Evolutionary conservation across 257 asterid genomes (phyloP).

Genomic region (Marsdenia floribunda): DNA sequence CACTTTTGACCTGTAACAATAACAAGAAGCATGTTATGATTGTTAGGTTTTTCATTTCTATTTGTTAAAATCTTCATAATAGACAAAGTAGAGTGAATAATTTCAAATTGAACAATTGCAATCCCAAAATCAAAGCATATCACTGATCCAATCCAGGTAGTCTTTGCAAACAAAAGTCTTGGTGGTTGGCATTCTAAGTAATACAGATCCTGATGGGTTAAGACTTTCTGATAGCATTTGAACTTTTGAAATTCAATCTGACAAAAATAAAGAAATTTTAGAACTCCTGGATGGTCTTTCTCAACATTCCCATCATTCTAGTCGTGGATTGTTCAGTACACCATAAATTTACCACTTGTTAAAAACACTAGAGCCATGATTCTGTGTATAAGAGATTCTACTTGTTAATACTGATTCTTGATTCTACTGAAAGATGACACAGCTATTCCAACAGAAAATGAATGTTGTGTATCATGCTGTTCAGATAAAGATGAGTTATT

Average conservation of each 20-base stretch:
- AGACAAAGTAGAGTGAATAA: neutral
- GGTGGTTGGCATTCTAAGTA: neutral
- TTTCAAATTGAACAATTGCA: neutral
- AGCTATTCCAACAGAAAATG: neutral
- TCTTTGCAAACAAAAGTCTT: neutral
- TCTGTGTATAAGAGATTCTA: neutral
- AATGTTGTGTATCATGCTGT: neutral
- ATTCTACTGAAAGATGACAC: neutral
- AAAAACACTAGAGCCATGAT: neutral
- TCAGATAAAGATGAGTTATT: neutral
- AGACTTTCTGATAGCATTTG: neutral
- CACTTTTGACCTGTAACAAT: constrained; percentile 75
- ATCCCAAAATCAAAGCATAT: neutral
- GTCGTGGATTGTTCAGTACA: neutral
- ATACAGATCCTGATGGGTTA: neutral
- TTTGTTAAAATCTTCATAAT: neutral
- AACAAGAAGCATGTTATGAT: constrained; percentile 2
- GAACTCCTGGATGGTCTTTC: neutral
- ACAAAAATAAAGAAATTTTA: neutral
- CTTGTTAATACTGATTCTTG: neutral
- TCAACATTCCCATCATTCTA: neutral
- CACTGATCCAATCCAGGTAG: neutral
- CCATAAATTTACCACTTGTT: neutral
- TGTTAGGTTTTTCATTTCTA: neutral
- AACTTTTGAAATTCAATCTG: neutral